Percentiles rank a stretch among this genome's conserved stretches.
These are phyloP conservation scores for Podospora australis DNA, from an alignment of 495 filamentous ascomycete species.

Conservation along the genomic window DNA sequence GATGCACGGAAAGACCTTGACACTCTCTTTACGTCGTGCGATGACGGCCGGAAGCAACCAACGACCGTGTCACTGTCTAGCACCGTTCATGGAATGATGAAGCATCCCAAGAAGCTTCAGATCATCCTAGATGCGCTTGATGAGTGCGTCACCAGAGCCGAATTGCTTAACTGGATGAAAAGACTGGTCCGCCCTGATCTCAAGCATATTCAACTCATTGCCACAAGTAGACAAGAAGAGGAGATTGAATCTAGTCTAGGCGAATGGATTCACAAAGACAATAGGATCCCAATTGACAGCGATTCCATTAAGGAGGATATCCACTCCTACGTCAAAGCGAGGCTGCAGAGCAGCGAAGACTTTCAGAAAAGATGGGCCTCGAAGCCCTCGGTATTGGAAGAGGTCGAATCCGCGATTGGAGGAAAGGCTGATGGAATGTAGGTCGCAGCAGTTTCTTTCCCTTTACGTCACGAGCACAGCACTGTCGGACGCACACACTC, in stretches of 20 bases:
- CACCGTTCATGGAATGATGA: slow-evolving; percentile 6
- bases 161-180: slow-evolving; percentile 10
- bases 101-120: slow-evolving; percentile 12
- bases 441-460: slow-evolving; percentile 4
- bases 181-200: neutral
- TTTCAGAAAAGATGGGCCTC: slow-evolving; percentile 9
- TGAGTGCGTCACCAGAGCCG: slow-evolving; percentile 24
- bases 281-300: slow-evolving; percentile 7
- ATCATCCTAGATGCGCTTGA: slow-evolving; percentile 43
- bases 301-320: slow-evolving; percentile 19
- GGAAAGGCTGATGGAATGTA: slow-evolving; percentile 37
- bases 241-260: slow-evolving; percentile 15
- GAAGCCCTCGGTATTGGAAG: slow-evolving; percentile 17
- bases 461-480: neutral
- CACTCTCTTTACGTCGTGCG: slow-evolving; percentile 16
- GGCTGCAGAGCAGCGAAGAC: slow-evolving; percentile 5
- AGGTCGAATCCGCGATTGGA: slow-evolving; percentile 24
- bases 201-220: slow-evolving; percentile 18
- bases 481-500: neutral
- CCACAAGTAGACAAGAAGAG: slow-evolving; percentile 22
- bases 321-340: slow-evolving; percentile 9
- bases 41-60: slow-evolving; percentile 7
- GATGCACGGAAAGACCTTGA: slow-evolving; percentile 13
- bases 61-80: slow-evolving; percentile 15
- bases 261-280: neutral